These are phyloP conservation scores for Panicum hallii DNA, from an alignment of 202 grass and related monocot genomes.

Conservation along the genomic window DNA sequence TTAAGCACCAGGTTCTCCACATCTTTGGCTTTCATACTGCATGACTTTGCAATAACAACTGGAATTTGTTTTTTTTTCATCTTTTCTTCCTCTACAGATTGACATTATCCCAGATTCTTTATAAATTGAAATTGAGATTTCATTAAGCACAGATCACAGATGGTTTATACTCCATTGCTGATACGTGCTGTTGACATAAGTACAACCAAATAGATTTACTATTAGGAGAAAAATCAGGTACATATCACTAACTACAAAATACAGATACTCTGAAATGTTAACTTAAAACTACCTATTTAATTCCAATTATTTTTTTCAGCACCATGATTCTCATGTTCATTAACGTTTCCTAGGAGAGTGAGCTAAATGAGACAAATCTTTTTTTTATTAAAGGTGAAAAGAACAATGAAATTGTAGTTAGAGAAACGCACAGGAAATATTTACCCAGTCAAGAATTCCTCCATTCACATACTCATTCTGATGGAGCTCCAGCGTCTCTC, in stretches of 20 bases:
- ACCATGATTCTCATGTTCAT: not conserved
- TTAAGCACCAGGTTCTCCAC: too few relatives aligned
- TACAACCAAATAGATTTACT: not conserved
- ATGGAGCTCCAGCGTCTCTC: conserved; percentile 60
- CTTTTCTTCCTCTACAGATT: not conserved
- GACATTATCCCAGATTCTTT: not conserved
- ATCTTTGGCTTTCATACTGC: not conserved
- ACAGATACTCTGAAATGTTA: not conserved
- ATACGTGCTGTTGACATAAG: not conserved
- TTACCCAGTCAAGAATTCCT: conserved; percentile 74
- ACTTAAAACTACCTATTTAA: not conserved
- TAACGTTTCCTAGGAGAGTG: not conserved
- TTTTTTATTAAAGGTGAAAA: not conserved
- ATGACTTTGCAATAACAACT: not conserved
- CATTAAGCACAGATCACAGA: not conserved
- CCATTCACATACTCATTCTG: conserved; percentile 61
- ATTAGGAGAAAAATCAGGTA: not conserved
- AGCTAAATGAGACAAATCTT: not conserved
- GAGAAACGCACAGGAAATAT: conserved; percentile 1
- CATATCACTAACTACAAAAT: not conserved
- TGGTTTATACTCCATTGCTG: not conserved
- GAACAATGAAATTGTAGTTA: not conserved
- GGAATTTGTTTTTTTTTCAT: not conserved
- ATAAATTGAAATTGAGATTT: not conserved
- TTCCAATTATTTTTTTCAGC: not conserved